phyloP scores from a whole-genome alignment of 2,329 filamentous ascomycete species.

The Aspergillus ochraceoroseus region DNA sequence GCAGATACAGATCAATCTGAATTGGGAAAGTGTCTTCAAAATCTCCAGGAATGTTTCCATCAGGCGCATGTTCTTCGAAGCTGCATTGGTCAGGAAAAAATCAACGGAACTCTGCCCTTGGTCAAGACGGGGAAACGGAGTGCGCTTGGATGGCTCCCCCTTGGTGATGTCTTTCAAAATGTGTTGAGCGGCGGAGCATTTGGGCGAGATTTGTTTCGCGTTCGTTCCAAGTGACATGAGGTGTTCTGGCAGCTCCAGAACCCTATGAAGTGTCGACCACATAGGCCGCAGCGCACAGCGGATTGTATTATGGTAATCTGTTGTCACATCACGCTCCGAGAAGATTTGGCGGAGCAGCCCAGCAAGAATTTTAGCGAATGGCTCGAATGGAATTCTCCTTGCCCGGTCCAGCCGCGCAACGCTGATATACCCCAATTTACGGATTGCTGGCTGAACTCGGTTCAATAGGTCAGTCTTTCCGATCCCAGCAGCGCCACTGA shows the following conservation, averaged over 20 bases:
- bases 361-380: constrained; percentile 56
- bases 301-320: constrained; percentile 57
- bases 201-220: constrained; percentile 33
- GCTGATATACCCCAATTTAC: constrained; percentile 57
- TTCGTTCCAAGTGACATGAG: constrained; percentile 40
- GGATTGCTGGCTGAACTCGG: constrained; percentile 53
- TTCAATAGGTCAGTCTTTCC: constrained; percentile 59
- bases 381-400: constrained; percentile 57
- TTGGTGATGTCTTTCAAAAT: constrained; percentile 32
- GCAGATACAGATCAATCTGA: constrained; percentile 83
- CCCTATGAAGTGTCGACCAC: constrained; percentile 54
- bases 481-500: constrained; percentile 54
- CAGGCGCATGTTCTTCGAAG: constrained; percentile 59
- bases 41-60: constrained; percentile 88
- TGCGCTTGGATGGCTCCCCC: constrained; percentile 29
- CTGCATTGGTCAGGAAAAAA: constrained; percentile 39
- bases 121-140: constrained; percentile 33
- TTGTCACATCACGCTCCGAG: constrained; percentile 58
- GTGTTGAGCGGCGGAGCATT: constrained; percentile 27
- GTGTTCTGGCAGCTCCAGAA: constrained; percentile 66
- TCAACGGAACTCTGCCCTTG: constrained; percentile 37
- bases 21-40: constrained; percentile 70
- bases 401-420: constrained; percentile 57
- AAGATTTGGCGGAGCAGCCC: constrained; percentile 61
- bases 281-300: constrained; percentile 53